phyloP scores from a whole-genome alignment of 2,329 filamentous ascomycete species.

The Onygenales sp. region DNA sequence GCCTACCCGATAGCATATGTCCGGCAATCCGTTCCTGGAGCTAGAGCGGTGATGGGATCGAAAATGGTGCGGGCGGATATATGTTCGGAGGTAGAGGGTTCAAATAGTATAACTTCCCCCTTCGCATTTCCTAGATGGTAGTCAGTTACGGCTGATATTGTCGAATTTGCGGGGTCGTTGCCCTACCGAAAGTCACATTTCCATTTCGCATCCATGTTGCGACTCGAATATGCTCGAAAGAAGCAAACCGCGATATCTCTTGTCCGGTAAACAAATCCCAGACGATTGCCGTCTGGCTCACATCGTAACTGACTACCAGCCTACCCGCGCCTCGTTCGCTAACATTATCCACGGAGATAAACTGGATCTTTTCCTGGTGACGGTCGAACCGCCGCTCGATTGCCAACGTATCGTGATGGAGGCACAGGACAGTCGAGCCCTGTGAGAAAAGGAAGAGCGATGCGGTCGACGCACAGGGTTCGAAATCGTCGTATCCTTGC shows the following conservation, averaged over 20 bases:
- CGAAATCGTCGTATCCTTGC: conserved; percentile 48
- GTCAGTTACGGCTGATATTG: conserved; percentile 6
- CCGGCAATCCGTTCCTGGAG: conserved; percentile 78
- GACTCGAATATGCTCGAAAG: conserved; percentile 75
- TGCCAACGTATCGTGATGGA: conserved; percentile 84
- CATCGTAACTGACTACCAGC: conserved; percentile 87
- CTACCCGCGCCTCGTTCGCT: conserved; percentile 79
- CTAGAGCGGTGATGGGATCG: conserved; percentile 87
- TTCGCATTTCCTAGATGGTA: conserved; percentile 66
- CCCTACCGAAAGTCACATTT: conserved; percentile 81
- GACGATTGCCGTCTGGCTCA: conserved; percentile 81
- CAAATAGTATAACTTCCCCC: conserved; percentile 89
- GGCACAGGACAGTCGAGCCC: conserved; percentile 70
- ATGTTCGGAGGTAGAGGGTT: conserved; percentile 86
- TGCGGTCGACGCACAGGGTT: conserved; percentile 82
- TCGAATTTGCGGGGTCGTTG: conserved; percentile 1
- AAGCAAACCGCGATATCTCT: conserved; percentile 83
- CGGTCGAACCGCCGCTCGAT: conserved; percentile 78
- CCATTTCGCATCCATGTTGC: conserved; percentile 96
- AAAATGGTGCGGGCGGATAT: conserved; percentile 86
- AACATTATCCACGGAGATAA: conserved; percentile 82
- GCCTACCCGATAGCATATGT: conserved; percentile 91
- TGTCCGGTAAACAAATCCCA: conserved; percentile 93
- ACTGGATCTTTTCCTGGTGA: conserved; percentile 71
- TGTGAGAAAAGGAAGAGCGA: conserved; percentile 85